Conservation (phyloP, 371 early-diverging fungal genomes). For the Catenaria anguillulae region DNA sequence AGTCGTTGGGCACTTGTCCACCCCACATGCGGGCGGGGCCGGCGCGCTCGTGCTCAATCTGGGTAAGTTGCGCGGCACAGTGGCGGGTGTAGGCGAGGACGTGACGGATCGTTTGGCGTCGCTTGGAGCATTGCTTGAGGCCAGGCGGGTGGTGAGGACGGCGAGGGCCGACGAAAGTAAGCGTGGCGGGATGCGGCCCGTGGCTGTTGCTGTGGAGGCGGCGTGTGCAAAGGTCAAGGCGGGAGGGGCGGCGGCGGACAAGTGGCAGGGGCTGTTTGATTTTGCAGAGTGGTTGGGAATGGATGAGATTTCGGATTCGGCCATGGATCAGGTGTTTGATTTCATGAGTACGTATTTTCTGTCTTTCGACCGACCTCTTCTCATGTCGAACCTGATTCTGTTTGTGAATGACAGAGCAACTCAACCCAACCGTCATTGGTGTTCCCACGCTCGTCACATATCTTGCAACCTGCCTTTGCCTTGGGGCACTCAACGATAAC, state of each 20-base stretch:
- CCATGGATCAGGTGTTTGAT: neutral
- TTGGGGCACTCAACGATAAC: neutral
- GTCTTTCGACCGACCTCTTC: too few relatives aligned
- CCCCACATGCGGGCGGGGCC: neutral
- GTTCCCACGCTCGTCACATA: neutral
- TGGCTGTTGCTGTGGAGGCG: neutral
- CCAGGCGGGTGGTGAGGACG: neutral
- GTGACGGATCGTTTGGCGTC: neutral
- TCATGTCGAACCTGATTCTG: too few relatives aligned
- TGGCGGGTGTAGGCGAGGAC: neutral
- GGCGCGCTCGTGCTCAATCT: neutral
- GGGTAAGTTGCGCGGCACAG: neutral
- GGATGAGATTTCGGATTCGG: neutral
- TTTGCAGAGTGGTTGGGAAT: neutral
- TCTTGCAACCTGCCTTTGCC: neutral
- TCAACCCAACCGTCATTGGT: neutral
- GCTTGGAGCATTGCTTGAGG: neutral
- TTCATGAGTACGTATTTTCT: neutral
- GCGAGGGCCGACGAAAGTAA: neutral
- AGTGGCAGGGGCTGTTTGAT: neutral
- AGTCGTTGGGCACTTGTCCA: neutral
- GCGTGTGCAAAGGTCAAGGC: neutral
- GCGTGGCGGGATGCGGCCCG: neutral
- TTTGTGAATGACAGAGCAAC: neutral
- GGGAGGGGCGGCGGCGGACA: neutral